phyloP scores from a whole-genome alignment of 441 rosid species.

The Adansonia gregorii region DNA sequence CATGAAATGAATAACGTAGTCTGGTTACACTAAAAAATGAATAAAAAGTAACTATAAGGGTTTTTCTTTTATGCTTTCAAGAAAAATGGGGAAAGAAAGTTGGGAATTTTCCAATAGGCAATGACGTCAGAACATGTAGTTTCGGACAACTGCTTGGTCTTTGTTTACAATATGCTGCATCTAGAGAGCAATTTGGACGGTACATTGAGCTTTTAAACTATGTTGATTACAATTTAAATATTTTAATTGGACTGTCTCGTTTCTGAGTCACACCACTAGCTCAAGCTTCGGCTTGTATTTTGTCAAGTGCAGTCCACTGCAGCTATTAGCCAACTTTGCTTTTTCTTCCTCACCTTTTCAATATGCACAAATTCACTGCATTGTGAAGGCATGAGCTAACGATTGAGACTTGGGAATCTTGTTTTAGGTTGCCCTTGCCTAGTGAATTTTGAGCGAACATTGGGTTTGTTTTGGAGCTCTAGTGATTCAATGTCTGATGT shows the following conservation, averaged over 20 bases:
- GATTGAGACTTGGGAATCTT: too few relatives aligned
- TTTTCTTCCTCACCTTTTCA: not conserved
- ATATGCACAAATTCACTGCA: not conserved
- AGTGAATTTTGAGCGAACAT: not conserved
- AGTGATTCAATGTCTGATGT: too few relatives aligned
- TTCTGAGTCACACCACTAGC: not conserved
- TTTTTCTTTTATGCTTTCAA: not conserved
- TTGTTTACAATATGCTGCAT: not conserved
- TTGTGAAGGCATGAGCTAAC: too few relatives aligned
- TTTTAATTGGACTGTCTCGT: not conserved
- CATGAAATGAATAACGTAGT: not conserved
- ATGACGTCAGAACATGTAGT: not conserved
- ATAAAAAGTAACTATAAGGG: not conserved
- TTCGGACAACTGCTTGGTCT: not conserved
- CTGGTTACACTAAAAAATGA: not conserved
- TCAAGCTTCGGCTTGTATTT: not conserved
- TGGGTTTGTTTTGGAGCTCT: not conserved
- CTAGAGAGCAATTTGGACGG: not conserved
- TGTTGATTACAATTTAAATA: not conserved
- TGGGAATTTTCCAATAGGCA: not conserved
- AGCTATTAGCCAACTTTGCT: not conserved
- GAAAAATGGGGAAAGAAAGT: not conserved
- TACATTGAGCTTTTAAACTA: not conserved
- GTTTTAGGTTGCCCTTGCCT: too few relatives aligned
- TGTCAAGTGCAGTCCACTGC: not conserved